Base-by-base conservation (phyloP, 352 stramenopile genomes). In the Pythium chondricola region DNA sequence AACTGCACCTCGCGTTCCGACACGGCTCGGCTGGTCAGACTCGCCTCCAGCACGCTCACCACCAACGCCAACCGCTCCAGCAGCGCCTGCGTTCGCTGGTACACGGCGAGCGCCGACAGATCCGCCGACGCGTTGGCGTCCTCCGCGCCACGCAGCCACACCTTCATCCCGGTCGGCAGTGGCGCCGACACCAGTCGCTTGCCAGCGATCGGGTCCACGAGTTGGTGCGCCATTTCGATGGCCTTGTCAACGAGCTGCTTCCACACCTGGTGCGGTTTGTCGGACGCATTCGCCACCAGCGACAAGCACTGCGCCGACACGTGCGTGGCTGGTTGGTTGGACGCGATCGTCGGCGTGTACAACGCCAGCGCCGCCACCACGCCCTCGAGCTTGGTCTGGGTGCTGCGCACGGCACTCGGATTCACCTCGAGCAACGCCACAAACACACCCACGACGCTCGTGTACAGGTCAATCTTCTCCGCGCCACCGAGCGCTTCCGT, bases 1-100 rank as follows among this genome's bases (percentile, higher is more conserved):
- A 83, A 60, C 55, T 88, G 74, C 44, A 83, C 74, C 32, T 93
- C 82, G 40, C 76, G 77, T 49, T 93, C 82, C n/a, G 69, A 84
- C 44, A 91, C 69, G 30, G 58, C 58, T 14, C 63, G 61, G 58
- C 56, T 83, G 53, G 55, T 62, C 37, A 90, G 29, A 44, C 73
- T 52, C 30, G 67, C 69, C 4, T 63, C 42, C 30, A 93, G 44
- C 21, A 74, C 65, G 9, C 47, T 48, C 21, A 72, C 38, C 1
- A 80, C 60, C 10, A 72, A 41, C 3, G 63, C 41, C 31, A 89
- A 60, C 9, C 74, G 67, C 21, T 63, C 39, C 1, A 79, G 38
- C 21, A 76, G 61, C 16, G 63, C 41, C 29, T 86, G 56, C 0
- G 69, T 65, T 27, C 82, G 79, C 26, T 86, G 59, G 48, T 85